These are phyloP conservation scores for Petunia axillaris DNA, from an alignment of 257 asterid species.

Conservation along the genomic window DNA sequence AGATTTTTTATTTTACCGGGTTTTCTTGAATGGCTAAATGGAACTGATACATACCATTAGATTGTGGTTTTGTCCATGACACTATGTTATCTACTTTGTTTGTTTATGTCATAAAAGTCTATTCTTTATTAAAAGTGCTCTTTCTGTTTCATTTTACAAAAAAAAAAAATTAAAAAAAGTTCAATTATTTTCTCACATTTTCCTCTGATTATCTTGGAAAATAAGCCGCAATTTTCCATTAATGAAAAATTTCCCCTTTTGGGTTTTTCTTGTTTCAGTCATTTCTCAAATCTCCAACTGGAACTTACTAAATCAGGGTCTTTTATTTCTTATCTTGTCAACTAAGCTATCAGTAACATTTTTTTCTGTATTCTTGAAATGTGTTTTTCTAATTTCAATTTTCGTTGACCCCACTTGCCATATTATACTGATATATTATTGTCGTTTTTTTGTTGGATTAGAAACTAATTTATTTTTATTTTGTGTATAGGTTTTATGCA, in stretches of 20 bases:
- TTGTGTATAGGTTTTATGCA: conserved; percentile 67
- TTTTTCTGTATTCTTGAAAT: conserved; percentile 24
- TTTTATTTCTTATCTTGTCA: conserved; percentile 34
- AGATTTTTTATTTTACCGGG: not conserved
- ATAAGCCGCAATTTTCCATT: conserved; percentile 38
- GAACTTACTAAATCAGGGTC: conserved; percentile 34
- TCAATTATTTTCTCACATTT: not conserved
- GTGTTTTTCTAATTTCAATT: not conserved
- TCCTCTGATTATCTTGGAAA: not conserved
- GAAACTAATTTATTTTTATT: not conserved
- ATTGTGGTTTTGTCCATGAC: conserved; percentile 34
- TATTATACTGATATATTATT: too few relatives aligned
- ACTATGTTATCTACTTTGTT: conserved; percentile 31
- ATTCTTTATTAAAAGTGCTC: conserved; percentile 27
- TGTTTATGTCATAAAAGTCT: conserved; percentile 35
- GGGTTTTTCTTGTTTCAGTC: conserved; percentile 34
- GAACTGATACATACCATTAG: conserved; percentile 33
- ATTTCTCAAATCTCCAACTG: conserved; percentile 33
- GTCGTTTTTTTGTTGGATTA: not conserved
- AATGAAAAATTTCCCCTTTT: conserved; percentile 32
- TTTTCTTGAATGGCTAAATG: conserved; percentile 1
- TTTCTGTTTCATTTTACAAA: conserved; percentile 32
- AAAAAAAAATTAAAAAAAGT: not conserved
- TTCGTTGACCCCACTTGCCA: not conserved
- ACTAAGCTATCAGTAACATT: conserved; percentile 39